phyloP scores from a whole-genome alignment of 225 moss, liverwort and hornwort species.

The Antitrichia curtipendula region DNA sequence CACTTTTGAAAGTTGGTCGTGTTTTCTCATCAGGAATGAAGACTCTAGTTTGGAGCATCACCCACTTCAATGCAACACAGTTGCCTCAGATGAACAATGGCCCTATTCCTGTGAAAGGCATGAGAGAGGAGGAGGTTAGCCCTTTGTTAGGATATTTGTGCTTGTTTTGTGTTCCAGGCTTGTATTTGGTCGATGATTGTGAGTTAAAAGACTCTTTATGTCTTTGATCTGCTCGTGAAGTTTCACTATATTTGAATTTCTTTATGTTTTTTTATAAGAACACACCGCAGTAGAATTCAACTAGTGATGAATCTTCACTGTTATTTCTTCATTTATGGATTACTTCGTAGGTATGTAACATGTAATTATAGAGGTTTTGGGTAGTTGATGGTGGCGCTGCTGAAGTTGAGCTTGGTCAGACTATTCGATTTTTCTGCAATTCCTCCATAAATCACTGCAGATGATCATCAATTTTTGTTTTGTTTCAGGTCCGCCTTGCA shows the following conservation, averaged over 20 bases:
- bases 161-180: background rate
- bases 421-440: background rate
- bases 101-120: slow-evolving; percentile 71
- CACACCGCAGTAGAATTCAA: background rate
- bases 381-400: background rate
- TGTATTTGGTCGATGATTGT: background rate
- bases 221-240: background rate
- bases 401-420: background rate
- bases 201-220: background rate
- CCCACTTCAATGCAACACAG: slow-evolving; percentile 79
- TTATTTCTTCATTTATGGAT: background rate
- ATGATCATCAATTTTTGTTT: background rate
- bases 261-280: background rate
- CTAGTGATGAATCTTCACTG: background rate
- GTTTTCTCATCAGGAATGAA: slow-evolving; percentile 72
- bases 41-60: slow-evolving; percentile 98
- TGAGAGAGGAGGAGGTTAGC: slow-evolving; percentile 98
- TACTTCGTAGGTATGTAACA: background rate
- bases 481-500: slow-evolving; percentile 89
- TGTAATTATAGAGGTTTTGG: background rate
- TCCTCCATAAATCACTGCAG: background rate
- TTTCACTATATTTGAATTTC: background rate
- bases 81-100: slow-evolving; percentile 66
- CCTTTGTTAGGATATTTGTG: background rate
- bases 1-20: background rate